These are phyloP conservation scores for Boletus subcaerulescens DNA, from an alignment of 768 basidiomycete species.

Conservation along the genomic window DNA sequence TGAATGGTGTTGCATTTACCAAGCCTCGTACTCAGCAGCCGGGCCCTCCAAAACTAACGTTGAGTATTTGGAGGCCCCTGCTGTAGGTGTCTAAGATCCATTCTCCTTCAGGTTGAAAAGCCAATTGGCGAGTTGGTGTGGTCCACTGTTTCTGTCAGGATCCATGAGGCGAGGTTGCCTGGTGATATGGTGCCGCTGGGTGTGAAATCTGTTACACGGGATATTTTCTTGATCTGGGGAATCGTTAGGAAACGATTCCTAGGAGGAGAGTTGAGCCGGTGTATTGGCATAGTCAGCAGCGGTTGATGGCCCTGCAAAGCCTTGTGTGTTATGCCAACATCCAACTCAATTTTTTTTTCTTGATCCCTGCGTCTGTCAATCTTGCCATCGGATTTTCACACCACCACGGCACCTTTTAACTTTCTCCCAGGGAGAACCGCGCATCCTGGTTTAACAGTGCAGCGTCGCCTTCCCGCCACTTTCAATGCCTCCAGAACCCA, in stretches of 20 bases:
- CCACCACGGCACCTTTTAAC: slow-evolving; percentile 23
- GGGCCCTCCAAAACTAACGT: slow-evolving; percentile 3
- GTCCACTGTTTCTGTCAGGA: neutral
- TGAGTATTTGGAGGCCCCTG: too few relatives aligned
- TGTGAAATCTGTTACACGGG: slow-evolving; percentile 8
- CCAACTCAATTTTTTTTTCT: neutral
- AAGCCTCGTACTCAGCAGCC: slow-evolving; percentile 5
- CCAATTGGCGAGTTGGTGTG: neutral
- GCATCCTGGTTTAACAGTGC: slow-evolving; percentile 7
- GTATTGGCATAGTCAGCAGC: too few relatives aligned
- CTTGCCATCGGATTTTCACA: slow-evolving; percentile 27
- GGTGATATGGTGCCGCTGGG: slow-evolving; percentile 14
- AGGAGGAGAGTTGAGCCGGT: too few relatives aligned
- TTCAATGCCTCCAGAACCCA: slow-evolving; percentile 55
- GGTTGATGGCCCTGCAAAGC: slow-evolving; percentile 8
- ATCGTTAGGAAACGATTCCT: neutral
- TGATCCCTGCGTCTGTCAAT: slow-evolving; percentile 9
- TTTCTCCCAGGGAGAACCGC: slow-evolving; percentile 23
- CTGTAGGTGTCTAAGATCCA: too few relatives aligned
- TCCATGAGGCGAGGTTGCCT: neutral
- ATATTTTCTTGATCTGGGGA: neutral
- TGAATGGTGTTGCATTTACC: neutral
- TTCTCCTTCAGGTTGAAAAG: neutral
- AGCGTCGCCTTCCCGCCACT: slow-evolving; percentile 3
- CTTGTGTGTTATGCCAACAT: neutral